phyloP scores from a whole-genome alignment of 164 flowering plant species.

The Macadamia tetraphylla region DNA sequence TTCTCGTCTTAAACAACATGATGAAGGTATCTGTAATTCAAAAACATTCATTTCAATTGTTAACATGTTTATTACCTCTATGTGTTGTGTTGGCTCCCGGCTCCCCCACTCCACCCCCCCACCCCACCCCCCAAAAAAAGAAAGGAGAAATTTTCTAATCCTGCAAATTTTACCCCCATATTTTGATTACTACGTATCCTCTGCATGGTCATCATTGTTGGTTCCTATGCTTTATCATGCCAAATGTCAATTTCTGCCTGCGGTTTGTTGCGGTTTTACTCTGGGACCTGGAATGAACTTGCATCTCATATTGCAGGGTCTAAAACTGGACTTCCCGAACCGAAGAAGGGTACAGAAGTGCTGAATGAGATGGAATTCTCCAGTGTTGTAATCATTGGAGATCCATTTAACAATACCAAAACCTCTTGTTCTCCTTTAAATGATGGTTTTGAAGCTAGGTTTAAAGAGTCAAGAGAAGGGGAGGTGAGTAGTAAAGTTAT shows the following conservation, averaged over 20 bases:
- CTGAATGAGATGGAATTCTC: constrained; percentile 41
- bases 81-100: too few species aligned
- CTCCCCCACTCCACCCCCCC: too few species aligned
- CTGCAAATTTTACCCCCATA: too few species aligned
- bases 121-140: too few species aligned
- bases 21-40: constrained; percentile 30
- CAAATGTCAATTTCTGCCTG: not conserved
- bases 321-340: constrained; percentile 15
- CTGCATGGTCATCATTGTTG: not conserved
- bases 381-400: constrained; percentile 50
- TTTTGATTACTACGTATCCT: not conserved
- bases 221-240: not conserved
- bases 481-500: constrained; percentile 6
- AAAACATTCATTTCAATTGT: too few species aligned
- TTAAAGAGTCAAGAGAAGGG: constrained; percentile 18
- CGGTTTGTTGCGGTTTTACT: not conserved
- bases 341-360: constrained; percentile 15
- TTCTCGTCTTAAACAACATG: constrained; percentile 5
- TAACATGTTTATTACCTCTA: too few species aligned
- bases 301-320: constrained; percentile 38
- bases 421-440: constrained; percentile 12
- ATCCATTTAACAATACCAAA: constrained; percentile 43
- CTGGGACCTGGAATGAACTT: not conserved
- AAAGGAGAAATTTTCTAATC: too few species aligned
- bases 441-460: constrained; percentile 10